Base-by-base conservation (phyloP, 1,284 basidiomycete species). In the Rhodotorula glutinis region DNA sequence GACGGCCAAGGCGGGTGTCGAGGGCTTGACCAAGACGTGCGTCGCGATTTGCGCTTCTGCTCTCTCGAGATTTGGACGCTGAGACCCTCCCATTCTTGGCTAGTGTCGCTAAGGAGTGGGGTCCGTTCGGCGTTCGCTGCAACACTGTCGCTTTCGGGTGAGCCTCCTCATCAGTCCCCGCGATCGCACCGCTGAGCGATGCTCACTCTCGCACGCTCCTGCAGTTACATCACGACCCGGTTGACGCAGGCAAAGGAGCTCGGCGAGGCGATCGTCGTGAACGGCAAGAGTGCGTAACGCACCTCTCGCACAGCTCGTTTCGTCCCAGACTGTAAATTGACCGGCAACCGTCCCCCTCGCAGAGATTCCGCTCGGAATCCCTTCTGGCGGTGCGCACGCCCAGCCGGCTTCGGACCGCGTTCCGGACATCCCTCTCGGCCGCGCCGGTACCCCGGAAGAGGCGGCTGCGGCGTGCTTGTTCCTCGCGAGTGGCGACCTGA, bases 91-190 rank as follows among this genome's bases (percentile, higher is more conserved):
- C 5, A n/a, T 1, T 16, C n/a, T 17, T 25, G 33, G 33, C 33
- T 46, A 58, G 57, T 4, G 55, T 90, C 72, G 87, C 87, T 58
- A 92, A 92, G 78, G 90, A 92, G 78, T 92, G 90, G 90, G 90
- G 91, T 63, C 78, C 67, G 13, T 92, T 88, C 77, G 87, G 87
- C 73, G 89, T 92, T 16, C 86, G 89, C 57, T 87, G 88, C 54
- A 91, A 92, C 80, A 88, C 87, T 3, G 81, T 92, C 55, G 90
- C 90, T 14, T 91, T 86, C 72, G 89, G 89, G 41, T 83, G 85
- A 66, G 85, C 91, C 60, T 13, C 25, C 13, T 21, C 43, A 33
- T 1, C 13, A 19, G 41, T n/a, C n/a, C n/a, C n/a, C n/a, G n/a
- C n/a, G n/a, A n/a, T n/a, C 57, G 7, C 3, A 17, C 5, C 5